Percentiles rank a stretch among this genome's conserved stretches.
phyloP scores from a whole-genome alignment of 2,329 filamentous ascomycete genomes.

The Apiospora sp. region DNA sequence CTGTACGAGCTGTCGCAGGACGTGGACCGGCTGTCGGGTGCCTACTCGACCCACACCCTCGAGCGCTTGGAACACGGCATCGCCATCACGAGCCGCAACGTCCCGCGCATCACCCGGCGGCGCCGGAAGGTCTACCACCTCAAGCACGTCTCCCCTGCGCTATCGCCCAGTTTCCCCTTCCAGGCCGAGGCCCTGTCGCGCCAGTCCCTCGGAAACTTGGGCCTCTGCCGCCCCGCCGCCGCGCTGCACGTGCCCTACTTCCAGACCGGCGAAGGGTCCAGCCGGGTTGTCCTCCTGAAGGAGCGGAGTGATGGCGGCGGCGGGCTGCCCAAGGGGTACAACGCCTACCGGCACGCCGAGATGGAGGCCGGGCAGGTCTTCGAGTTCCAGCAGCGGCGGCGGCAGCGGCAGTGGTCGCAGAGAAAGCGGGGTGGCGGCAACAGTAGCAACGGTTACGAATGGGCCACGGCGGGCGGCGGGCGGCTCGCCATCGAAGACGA shows the following conservation, averaged over 20 bases:
- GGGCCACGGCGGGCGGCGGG: conserved; percentile 2
- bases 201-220: neutral
- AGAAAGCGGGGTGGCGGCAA: neutral
- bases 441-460: neutral
- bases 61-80: conserved; percentile 20
- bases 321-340: conserved; percentile 16
- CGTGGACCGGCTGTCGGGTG: conserved; percentile 8
- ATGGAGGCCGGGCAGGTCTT: conserved; percentile 17
- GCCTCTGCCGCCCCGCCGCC: neutral
- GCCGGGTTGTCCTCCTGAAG: neutral
- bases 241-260: conserved; percentile 4
- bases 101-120: conserved; percentile 7
- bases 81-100: neutral
- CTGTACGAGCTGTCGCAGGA: conserved; percentile 23
- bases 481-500: conserved; percentile 16
- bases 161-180: conserved; percentile 12
- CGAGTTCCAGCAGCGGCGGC: conserved; percentile 4
- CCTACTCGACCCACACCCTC: conserved; percentile 20
- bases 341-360: conserved; percentile 17
- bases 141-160: conserved; percentile 16
- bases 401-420: neutral
- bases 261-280: neutral
- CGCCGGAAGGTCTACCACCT: neutral
- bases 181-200: conserved; percentile 1
- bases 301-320: neutral